phyloP scores from a whole-genome alignment of 768 basidiomycete species.

The Chalciporus pseudorubinellus region DNA sequence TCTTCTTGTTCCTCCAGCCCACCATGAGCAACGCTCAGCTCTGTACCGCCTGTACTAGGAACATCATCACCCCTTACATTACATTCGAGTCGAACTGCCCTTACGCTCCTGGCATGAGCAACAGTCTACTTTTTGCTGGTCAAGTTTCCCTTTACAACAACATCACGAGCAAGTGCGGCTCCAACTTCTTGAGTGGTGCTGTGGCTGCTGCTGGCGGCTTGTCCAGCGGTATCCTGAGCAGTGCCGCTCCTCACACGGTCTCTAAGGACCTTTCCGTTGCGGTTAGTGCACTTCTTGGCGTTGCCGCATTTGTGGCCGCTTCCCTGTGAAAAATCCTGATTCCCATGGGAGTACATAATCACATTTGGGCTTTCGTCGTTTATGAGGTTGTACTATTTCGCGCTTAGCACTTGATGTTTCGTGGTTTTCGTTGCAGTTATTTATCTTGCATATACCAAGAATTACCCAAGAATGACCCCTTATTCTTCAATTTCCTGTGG shows the following conservation, averaged over 20 bases:
- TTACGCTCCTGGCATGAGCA: slow-evolving; percentile 71
- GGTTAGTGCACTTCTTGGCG: slow-evolving; percentile 33
- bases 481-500: background rate
- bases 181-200: slow-evolving; percentile 63
- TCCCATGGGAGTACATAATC: slow-evolving; percentile 15
- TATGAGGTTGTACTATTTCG: slow-evolving; percentile 23
- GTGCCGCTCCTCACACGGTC: slow-evolving; percentile 25
- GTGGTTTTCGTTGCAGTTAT: slow-evolving; percentile 10
- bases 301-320: slow-evolving; percentile 32
- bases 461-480: slow-evolving; percentile 1
- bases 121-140: slow-evolving; percentile 61
- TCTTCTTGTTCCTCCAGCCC: slow-evolving; percentile 77
- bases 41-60: slow-evolving; percentile 82
- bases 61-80: slow-evolving; percentile 74
- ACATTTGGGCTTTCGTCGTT: slow-evolving; percentile 18
- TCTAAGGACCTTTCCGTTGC: slow-evolving; percentile 27
- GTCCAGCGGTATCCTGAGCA: slow-evolving; percentile 35
- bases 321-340: slow-evolving; percentile 22
- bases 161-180: slow-evolving; percentile 63
- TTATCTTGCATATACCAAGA: slow-evolving; percentile 22
- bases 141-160: slow-evolving; percentile 66
- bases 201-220: slow-evolving; percentile 69
- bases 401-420: slow-evolving; percentile 11
- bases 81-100: slow-evolving; percentile 66
- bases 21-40: slow-evolving; percentile 47